Base-by-base conservation (phyloP, 2,329 filamentous ascomycete genomes). In the Mycosphaerelloides madeirae region DNA sequence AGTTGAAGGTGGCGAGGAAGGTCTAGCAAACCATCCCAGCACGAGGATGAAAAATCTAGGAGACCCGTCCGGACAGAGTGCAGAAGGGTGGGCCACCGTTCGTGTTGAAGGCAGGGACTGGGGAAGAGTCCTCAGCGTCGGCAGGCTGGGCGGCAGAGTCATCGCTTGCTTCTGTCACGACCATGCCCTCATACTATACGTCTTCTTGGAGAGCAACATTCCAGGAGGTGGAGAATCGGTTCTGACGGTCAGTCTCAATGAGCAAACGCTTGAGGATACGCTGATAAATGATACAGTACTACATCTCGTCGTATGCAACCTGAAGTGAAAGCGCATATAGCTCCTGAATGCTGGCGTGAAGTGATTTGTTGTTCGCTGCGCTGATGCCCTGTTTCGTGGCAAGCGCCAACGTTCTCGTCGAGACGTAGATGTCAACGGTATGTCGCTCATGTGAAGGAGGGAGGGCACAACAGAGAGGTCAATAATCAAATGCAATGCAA, bases 101-200 rank as follows among this genome's bases (percentile, higher is more conserved):
- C 77, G 87, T 41, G 89, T 97, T 18, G 93, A 97, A 68, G 93
- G 89, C 28, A 85, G 82, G 64, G 93, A 98, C 64, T 97, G 93
- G 91, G 88, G 88, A 25, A 81, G 80, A 55, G 91, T 97, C n/a
- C 74, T 98, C 54, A 94, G 88, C 65, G 90, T 97, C 11, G 91
- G 91, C 1, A 76, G 90, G 39, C 70, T 97, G 22, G 91, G 93
- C 56, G 91, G 89, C 1, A 78, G 88, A 55, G 91, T 97, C 40
- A 93, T 97, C 71, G 93, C 90, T 44, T 96, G 90, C 63, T 89
- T 94, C 65, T 82, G 82, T 31, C 76, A 93, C 59, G 84, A 87
- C 41, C 83, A 89, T 63, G 86, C 87, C 2, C 65, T 94, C 50
- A 87, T 93, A 31, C 70, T 93, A 19, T 93, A 93, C 60, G 87